These are phyloP conservation scores for Litchi chinensis DNA, from an alignment of 345 rosid genomes.

Conservation along the genomic window DNA sequence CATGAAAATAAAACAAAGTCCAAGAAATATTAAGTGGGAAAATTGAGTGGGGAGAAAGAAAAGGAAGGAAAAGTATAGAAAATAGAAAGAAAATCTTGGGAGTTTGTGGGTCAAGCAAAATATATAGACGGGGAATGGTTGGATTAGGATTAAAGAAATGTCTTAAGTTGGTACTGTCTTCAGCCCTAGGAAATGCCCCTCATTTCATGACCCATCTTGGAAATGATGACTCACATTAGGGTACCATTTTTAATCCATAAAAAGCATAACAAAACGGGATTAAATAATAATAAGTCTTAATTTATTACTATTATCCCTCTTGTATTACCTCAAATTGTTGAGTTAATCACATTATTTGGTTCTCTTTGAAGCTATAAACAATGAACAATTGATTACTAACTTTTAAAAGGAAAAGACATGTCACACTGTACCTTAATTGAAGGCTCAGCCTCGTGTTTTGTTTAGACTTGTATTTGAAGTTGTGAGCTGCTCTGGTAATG, in stretches of 20 bases:
- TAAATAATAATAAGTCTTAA: background rate
- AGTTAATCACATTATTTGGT: background rate
- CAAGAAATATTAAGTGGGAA: slow-evolving; percentile 24
- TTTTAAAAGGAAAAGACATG: slow-evolving; percentile 7
- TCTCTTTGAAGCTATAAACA: background rate
- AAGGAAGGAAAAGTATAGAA: slow-evolving; percentile 6
- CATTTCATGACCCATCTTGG: slow-evolving; percentile 46
- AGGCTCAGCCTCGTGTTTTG: background rate
- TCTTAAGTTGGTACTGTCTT: slow-evolving; percentile 40
- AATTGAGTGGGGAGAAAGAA: slow-evolving; percentile 23
- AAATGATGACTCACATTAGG: slow-evolving; percentile 39
- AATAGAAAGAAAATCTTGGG: slow-evolving; percentile 19
- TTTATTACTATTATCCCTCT: background rate
- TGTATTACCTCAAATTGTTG: background rate
- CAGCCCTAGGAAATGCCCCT: slow-evolving; percentile 47
- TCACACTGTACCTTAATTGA: background rate
- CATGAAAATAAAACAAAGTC: slow-evolving; percentile 29
- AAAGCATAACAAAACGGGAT: background rate
- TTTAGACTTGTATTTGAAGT: background rate
- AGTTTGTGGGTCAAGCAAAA: slow-evolving; percentile 36
- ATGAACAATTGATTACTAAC: background rate
- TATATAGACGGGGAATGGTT: slow-evolving; percentile 35
- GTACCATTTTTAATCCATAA: slow-evolving; percentile 3
- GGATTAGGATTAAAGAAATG: slow-evolving; percentile 54
- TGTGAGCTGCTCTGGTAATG: background rate